These are phyloP conservation scores for Hirschioporus abietinus DNA, from an alignment of 768 basidiomycete genomes.

Conservation along the genomic window DNA sequence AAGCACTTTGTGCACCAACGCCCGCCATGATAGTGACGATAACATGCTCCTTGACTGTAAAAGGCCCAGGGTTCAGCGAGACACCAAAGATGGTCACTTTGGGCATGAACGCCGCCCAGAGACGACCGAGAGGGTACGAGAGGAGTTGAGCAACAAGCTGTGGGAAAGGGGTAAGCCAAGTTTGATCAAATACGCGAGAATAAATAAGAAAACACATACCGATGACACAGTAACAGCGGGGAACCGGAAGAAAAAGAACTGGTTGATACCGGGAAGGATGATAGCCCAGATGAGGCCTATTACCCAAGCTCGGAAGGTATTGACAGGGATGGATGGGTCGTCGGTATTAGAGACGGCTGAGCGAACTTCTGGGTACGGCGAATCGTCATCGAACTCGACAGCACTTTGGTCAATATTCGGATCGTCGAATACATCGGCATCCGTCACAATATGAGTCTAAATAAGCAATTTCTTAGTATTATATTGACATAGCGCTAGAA, in stretches of 20 bases:
- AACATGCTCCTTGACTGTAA: conserved; percentile 34
- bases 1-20: conserved; percentile 28
- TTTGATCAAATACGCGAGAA: conserved; percentile 1
- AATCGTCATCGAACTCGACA: conserved; percentile 46
- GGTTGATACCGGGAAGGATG: conserved; percentile 50
- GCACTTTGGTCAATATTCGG: conserved; percentile 25
- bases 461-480: background rate
- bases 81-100: conserved; percentile 21
- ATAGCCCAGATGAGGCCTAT: conserved; percentile 50
- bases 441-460: background rate
- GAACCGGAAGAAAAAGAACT: conserved; percentile 52
- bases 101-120: conserved; percentile 52
- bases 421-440: conserved; percentile 23
- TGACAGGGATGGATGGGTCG: conserved; percentile 55
- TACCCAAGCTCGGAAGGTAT: conserved; percentile 49
- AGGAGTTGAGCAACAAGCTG: conserved; percentile 63
- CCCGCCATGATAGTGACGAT: conserved; percentile 39
- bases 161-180: background rate
- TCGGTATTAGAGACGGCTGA: conserved; percentile 69
- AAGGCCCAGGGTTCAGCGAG: conserved; percentile 28
- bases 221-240: conserved; percentile 56
- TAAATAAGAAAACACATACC: conserved; percentile 19
- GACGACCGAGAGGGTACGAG: conserved; percentile 58
- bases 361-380: conserved; percentile 69
- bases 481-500: background rate